Conservation (phyloP, 108 stramenopile genomes). For the Cylindrotheca closterium region DNA sequence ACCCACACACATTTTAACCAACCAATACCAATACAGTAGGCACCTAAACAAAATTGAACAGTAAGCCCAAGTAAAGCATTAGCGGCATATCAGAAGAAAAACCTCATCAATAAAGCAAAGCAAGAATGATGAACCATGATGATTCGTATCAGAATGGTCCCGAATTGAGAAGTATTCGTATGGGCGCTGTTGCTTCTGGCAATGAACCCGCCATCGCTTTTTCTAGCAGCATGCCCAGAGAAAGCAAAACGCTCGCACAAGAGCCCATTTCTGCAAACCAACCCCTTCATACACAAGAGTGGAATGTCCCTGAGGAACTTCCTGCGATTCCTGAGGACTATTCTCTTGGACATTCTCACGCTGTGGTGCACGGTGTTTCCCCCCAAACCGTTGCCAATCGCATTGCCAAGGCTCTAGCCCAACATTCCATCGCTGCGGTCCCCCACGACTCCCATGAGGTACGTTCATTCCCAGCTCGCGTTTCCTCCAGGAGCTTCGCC, state of each 20-base stretch:
- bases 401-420: background rate
- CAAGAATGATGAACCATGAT: too few relatives aligned
- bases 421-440: background rate
- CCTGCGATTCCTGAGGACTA: background rate
- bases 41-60: too few relatives aligned
- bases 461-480: background rate
- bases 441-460: background rate
- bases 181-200: background rate
- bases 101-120: too few relatives aligned
- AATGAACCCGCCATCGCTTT: background rate
- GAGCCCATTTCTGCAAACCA: background rate
- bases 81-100: too few relatives aligned
- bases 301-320: background rate
- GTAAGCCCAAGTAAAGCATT: too few relatives aligned
- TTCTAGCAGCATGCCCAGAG: background rate
- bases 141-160: too few relatives aligned
- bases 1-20: too few relatives aligned
- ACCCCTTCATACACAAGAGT: background rate
- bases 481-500: background rate
- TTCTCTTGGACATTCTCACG: background rate
- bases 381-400: background rate
- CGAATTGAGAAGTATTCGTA: background rate
- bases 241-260: background rate
- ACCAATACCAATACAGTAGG: too few relatives aligned
- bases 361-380: background rate